Base-by-base conservation (phyloP, 1,284 basidiomycete species). In the Retiboletus fuscus region DNA sequence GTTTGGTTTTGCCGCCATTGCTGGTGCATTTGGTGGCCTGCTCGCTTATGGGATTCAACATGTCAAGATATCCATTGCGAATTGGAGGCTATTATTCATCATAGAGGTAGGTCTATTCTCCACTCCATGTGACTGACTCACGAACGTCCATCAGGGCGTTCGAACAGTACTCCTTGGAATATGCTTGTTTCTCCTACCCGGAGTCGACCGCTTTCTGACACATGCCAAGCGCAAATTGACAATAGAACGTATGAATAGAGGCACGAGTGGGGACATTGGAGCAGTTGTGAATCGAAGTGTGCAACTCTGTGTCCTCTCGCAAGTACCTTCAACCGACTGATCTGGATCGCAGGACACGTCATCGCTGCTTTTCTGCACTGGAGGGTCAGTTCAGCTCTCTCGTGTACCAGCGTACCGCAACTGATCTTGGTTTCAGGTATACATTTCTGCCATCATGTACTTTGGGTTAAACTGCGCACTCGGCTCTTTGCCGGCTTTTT, bases 401-500 rank as follows among this genome's bases (percentile, higher is more conserved):
- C 64, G 53, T 49, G 5, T 18, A 4, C 20, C 26, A 43, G 24
- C 30, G 10, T 49, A 3, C 46, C 18, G 7, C 1, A 20, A 24
- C 65, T 70, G 63, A 77, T 70, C 60, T 55, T 39, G 8, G 26
- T 47, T 24, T 60, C 74, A 92, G 90, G 84, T 92, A 26, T 93
- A 92, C 73, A 74, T 84, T 11, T 91, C 87, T 28, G 91, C 91
- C 0, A 82, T 90, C n/a, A 88, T 92, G 64, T 94, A 93, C 81
- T 94, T 94, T 73, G 93, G 92, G 39, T 85, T 94, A 71, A 96
- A 96, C 81, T 89, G 91, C 67, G 91, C 92, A 3, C 85, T 96
- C 3, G 93, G 93, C 15, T 92, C 92, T 5, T 92, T 94, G 60
- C 91, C 92, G 4, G 95, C 94, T 96, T 96, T 83, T 83, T 96